A percentile compares a stretch with the other conserved stretches of the same genome.
phyloP scores from a whole-genome alignment of 441 rosid genomes.

The Brassica hybrid region DNA sequence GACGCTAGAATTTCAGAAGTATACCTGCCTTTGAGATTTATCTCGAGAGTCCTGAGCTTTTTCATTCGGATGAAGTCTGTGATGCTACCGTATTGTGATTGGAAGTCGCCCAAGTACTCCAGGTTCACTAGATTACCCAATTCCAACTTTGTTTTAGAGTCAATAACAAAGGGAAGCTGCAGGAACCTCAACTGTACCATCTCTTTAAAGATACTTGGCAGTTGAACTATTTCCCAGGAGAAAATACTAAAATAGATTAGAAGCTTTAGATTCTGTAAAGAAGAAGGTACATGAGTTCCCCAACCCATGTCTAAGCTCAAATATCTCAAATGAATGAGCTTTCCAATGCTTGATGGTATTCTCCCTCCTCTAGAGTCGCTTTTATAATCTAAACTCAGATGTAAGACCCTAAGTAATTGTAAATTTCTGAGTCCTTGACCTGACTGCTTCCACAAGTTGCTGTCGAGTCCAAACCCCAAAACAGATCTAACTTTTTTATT shows the following conservation, averaged over 20 bases:
- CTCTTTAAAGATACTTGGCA: conserved; percentile 7
- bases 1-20: too few species aligned
- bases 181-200: neutral
- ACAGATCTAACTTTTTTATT: conserved; percentile 26
- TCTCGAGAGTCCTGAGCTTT: too few species aligned
- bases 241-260: conserved; percentile 6
- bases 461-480: neutral
- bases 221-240: neutral
- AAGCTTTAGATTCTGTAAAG: conserved; percentile 19
- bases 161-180: rapidly evolving
- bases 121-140: neutral
- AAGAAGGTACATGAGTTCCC: neutral
- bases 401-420: conserved; percentile 23
- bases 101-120: neutral
- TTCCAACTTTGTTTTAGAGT: neutral
- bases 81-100: too few species aligned
- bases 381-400: neutral
- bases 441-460: neutral
- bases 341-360: conserved; percentile 32
- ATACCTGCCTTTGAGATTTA: too few species aligned
- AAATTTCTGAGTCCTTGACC: neutral
- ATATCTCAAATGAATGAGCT: conserved; percentile 35
- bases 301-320: neutral
- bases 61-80: too few species aligned
- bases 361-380: neutral